Base-by-base conservation (phyloP, 2,329 filamentous ascomycete species). In the Colletotrichum agaves region DNA sequence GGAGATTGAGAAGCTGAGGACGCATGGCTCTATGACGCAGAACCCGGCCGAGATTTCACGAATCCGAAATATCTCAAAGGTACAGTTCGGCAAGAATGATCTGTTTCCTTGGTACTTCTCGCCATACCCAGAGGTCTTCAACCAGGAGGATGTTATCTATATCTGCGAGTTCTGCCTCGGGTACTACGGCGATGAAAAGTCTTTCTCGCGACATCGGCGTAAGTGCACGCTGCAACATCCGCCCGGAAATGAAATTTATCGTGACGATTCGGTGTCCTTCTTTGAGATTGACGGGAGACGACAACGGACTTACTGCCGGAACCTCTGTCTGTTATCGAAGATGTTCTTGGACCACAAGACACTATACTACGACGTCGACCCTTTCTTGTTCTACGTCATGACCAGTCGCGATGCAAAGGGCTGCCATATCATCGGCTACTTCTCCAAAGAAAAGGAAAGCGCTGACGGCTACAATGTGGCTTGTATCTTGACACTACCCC, bases 61-160 rank as follows among this genome's bases (percentile, higher is more conserved):
- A 60, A 97, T 99, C 62, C 91, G 96, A 75, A 99, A 99, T 76
- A 90, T 99, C 72, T 93, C 93, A 61, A 94, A 92, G 72, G 91
- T 99, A 3, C 95, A 98, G 77, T 98, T 99, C 84, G 97, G 96
- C 49, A 90, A 91, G 73, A 91, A 90, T 76, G 93, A 98, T 74
- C 88, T 99, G 47, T 97, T 97, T 77, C 96, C 96, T 0, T 99
- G 96, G 96, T 99, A 99, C 79, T 99, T 99, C 82, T 97, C 94
- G 5, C 96, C 96, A 0, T 99, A 99, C 74, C 96, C 96, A 0
- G 92, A 97, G 75, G 85, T 90, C 2, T 98, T 97, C 77, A 91
- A 91, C 21, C 92, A 96, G 73, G 92, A 91, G 72, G 96, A 99
- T 72, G 86, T 96, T 71, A 93, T 98, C 72, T 98, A 92, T 81